Conservation (phyloP, 2,329 filamentous ascomycete species). For the Blastomyces emzantsi region DNA sequence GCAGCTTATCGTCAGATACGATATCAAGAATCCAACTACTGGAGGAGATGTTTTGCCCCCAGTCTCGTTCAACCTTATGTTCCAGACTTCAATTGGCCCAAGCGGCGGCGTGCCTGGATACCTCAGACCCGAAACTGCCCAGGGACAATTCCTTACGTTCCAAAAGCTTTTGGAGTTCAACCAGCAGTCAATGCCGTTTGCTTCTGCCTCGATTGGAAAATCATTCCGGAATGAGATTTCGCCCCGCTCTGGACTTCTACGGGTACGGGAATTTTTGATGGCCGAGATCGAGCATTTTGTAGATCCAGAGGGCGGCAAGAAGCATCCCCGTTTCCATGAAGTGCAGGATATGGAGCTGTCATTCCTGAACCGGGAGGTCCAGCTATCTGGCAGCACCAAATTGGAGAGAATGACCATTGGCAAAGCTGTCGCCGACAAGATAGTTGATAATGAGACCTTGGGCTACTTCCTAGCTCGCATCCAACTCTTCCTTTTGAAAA, state of each 20-base stretch:
- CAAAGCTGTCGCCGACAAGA: slow-evolving; percentile 68
- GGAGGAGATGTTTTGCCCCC: slow-evolving; percentile 68
- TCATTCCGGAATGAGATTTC: slow-evolving; percentile 99
- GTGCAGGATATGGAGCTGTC: slow-evolving; percentile 75
- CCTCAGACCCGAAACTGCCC: slow-evolving; percentile 87
- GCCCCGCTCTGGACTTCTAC: slow-evolving; percentile 77
- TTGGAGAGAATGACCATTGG: slow-evolving; percentile 68
- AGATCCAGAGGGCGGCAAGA: slow-evolving; percentile 89
- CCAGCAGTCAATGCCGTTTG: slow-evolving; percentile 90
- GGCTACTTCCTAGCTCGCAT: slow-evolving; percentile 97
- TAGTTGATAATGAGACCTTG: slow-evolving; percentile 95
- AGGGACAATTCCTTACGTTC: slow-evolving; percentile 98
- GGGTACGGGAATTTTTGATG: slow-evolving; percentile 97
- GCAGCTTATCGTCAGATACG: slow-evolving; percentile 78
- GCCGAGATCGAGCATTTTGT: slow-evolving; percentile 99
- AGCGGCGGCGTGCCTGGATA: slow-evolving; percentile 80
- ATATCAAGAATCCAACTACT: slow-evolving; percentile 80
- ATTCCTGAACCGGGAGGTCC: slow-evolving; percentile 74
- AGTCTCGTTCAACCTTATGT: slow-evolving; percentile 97
- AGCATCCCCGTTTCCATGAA: slow-evolving; percentile 78
- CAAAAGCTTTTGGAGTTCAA: slow-evolving; percentile 95
- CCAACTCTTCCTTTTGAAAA: slow-evolving; percentile 76
- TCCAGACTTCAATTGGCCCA: slow-evolving; percentile 88
- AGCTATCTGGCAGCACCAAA: slow-evolving; percentile 75
- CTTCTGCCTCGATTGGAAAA: slow-evolving; percentile 93